phyloP scores from a whole-genome alignment of 2,329 filamentous ascomycete genomes.

The Cytospora leucostoma region DNA sequence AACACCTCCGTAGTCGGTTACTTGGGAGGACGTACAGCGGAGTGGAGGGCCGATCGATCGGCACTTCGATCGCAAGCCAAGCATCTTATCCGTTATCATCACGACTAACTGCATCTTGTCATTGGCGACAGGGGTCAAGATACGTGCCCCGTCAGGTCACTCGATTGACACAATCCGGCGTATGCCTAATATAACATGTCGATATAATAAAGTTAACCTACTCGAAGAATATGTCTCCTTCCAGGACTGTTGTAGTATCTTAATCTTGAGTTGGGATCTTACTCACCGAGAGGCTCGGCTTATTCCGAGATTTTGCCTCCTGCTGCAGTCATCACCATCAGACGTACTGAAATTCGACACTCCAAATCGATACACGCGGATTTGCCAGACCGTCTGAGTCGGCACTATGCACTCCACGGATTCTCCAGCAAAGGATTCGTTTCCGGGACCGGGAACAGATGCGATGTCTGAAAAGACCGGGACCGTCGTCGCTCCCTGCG shows the following conservation, averaged over 20 bases:
- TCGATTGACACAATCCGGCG: background rate
- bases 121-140: background rate
- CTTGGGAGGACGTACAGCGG: background rate
- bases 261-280: background rate
- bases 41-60: conserved; percentile 3
- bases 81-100: background rate
- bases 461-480: conserved; percentile 8
- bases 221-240: background rate
- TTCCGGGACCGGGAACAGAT: conserved; percentile 3
- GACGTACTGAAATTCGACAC: background rate
- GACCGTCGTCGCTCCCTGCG: background rate
- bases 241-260: background rate
- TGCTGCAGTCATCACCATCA: background rate
- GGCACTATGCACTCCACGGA: conserved; percentile 8
- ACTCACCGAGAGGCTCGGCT: background rate
- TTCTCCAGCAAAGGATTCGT: conserved; percentile 1
- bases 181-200: background rate
- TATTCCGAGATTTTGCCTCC: background rate
- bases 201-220: background rate
- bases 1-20: background rate
- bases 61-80: background rate
- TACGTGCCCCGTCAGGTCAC: background rate
- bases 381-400: background rate
- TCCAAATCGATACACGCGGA: background rate
- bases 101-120: background rate